Evolutionary conservation across 441 rosid species (phyloP).

Genomic region (Erodium texanum): DNA sequence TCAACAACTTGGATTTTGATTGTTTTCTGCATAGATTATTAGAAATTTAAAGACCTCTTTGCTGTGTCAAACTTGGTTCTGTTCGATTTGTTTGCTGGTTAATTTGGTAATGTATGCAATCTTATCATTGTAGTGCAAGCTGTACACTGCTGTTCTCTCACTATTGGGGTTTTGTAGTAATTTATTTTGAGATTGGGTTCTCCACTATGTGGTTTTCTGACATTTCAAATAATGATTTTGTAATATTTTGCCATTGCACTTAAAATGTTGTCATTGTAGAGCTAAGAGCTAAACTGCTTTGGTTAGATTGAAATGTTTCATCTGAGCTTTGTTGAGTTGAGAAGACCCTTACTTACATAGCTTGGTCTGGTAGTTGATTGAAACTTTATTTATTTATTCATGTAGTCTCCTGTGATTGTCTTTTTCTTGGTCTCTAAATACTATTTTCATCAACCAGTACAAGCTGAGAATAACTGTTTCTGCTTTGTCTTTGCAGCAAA

Average conservation of each 20-base stretch:
- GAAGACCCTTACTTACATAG: background rate
- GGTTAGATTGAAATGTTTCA: background rate
- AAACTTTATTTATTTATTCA: background rate
- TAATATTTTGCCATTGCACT: background rate
- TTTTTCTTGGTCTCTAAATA: background rate
- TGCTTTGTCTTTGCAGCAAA: constrained; percentile 32
- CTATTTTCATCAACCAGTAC: background rate
- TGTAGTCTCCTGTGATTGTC: background rate
- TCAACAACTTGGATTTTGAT: background rate
- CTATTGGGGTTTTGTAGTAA: background rate
- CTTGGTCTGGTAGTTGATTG: background rate
- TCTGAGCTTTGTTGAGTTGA: background rate
- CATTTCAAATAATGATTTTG: background rate
- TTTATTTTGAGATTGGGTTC: background rate
- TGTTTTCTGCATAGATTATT: background rate
- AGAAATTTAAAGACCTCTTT: background rate
- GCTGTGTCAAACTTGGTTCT: background rate
- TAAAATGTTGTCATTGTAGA: background rate
- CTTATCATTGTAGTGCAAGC: background rate
- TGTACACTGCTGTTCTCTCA: background rate
- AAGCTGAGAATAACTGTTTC: background rate
- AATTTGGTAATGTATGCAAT: background rate
- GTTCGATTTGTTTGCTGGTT: background rate
- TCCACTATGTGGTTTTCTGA: background rate
- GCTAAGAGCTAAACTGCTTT: background rate